Evolutionary conservation across 2,329 filamentous ascomycete species (phyloP).

Genomic region (Colletotrichum ledebouriae): DNA sequence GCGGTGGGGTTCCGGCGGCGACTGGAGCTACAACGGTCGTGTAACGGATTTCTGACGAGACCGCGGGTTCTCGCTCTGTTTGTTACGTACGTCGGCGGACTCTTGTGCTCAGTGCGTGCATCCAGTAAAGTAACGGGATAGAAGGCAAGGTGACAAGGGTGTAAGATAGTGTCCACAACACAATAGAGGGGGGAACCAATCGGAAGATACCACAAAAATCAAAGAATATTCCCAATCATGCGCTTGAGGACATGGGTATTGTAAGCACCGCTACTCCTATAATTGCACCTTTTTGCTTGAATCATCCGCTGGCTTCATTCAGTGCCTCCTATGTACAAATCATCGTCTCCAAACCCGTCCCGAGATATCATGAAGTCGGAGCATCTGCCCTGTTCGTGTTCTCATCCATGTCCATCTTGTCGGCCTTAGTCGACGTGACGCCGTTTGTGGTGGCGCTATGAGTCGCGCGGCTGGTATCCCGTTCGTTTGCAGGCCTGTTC

Average conservation of each 20-base stretch:
- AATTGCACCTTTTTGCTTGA: conserved; percentile 8
- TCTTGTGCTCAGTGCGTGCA: no score
- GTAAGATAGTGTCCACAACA: conserved; percentile 18
- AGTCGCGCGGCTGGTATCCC: neutral
- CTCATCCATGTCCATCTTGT: conserved; percentile 32
- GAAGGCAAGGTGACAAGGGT: neutral
- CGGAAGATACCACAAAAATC: conserved; percentile 22
- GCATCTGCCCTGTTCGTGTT: conserved; percentile 12
- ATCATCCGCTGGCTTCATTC: conserved; percentile 20
- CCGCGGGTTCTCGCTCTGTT: no score
- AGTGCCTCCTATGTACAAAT: conserved; percentile 9
- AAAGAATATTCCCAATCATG: neutral
- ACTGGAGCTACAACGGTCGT: conserved; percentile 95
- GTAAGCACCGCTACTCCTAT: conserved; percentile 40
- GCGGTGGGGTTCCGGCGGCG: conserved; percentile 81
- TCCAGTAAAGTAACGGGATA: neutral
- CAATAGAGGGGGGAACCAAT: neutral
- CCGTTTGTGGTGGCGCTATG: conserved; percentile 4
- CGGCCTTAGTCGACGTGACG: conserved; percentile 6
- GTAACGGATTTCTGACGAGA: conserved; percentile 85
- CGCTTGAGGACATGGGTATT: conserved; percentile 38
- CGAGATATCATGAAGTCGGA: neutral
- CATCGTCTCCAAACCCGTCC: neutral
- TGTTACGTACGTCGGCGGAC: no score
- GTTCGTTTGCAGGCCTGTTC: conserved; percentile 53